phyloP scores from a whole-genome alignment of 2,329 filamentous ascomycete species.

The Hawksworthiomyces lignivorus region DNA sequence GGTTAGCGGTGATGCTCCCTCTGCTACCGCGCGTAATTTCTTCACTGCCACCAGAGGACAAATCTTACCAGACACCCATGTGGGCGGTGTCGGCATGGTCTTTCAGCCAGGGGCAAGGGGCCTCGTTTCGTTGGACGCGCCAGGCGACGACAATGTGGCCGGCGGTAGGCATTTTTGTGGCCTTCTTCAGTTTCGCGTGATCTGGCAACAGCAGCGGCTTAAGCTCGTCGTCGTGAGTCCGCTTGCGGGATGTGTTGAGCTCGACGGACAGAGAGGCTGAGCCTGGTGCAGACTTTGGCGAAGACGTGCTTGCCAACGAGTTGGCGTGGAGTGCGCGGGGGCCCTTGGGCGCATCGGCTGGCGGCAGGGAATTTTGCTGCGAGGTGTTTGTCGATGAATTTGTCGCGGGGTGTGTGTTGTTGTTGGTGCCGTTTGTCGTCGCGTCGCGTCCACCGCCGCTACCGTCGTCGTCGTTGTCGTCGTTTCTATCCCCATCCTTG shows the following conservation, averaged over 20 bases:
- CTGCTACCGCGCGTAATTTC: too few species aligned
- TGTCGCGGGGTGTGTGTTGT: not conserved
- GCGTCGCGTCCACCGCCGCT: not conserved
- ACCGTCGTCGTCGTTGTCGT: slow-evolving; percentile 2
- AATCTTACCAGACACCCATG: slow-evolving; percentile 50
- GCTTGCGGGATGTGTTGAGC: slow-evolving; percentile 51
- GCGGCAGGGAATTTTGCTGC: not conserved
- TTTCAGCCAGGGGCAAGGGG: slow-evolving; percentile 56
- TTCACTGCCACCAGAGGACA: too few species aligned
- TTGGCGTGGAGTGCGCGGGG: slow-evolving; percentile 5
- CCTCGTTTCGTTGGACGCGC: slow-evolving; percentile 34
- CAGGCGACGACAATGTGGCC: slow-evolving; percentile 47
- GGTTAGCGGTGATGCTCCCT: too few species aligned
- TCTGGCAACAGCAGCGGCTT: slow-evolving; percentile 38
- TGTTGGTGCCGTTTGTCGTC: not conserved
- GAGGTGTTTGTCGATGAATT: not conserved
- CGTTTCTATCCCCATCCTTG: not conserved
- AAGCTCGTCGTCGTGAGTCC: slow-evolving; percentile 63
- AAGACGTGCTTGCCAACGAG: not conserved
- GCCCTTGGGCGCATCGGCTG: slow-evolving; percentile 8
- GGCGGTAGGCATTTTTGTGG: slow-evolving; percentile 39
- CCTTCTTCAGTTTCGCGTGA: slow-evolving; percentile 44
- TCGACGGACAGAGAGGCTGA: not conserved
- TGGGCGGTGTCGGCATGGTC: slow-evolving; percentile 48
- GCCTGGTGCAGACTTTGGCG: too few species aligned